Conservation (phyloP, 768 basidiomycete genomes). For the Psilocybe subaeruginosa region DNA sequence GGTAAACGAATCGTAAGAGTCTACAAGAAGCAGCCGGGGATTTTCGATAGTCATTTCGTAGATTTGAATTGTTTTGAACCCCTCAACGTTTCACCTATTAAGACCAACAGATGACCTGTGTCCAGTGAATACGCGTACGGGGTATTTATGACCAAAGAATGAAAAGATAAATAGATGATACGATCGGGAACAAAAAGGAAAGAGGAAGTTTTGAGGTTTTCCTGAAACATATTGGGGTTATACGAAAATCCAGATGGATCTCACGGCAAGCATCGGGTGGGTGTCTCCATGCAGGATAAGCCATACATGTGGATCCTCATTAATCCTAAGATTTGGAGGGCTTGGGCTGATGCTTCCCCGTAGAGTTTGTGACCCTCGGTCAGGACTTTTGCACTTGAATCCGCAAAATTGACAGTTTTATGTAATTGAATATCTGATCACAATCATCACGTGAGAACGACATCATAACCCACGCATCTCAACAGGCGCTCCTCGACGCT, state of each 20-base stretch:
- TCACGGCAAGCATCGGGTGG: neutral
- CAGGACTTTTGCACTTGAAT: neutral
- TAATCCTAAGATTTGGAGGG: neutral
- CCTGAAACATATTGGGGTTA: neutral
- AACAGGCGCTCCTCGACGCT: too few relatives aligned
- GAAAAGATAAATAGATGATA: constrained; percentile 4
- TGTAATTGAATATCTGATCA: neutral
- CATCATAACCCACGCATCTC: too few relatives aligned
- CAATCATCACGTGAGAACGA: too few relatives aligned
- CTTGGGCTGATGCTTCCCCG: neutral
- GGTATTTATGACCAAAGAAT: neutral
- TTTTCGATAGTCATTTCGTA: constrained; percentile 26
- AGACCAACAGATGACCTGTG: neutral
- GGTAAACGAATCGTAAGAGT: constrained; percentile 90
- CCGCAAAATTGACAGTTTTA: neutral
- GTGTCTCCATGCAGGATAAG: neutral
- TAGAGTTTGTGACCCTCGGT: neutral
- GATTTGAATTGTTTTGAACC: neutral
- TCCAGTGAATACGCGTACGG: neutral
- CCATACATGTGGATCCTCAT: neutral
- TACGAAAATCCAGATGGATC: constrained; percentile 10
- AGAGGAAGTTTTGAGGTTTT: constrained; percentile 8
- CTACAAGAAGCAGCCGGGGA: constrained; percentile 69
- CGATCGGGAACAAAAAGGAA: constrained; percentile 13
- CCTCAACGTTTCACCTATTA: neutral